Evolutionary conservation across 345 rosid genomes (phyloP).

Genomic region (Rubroshorea leprosula): DNA sequence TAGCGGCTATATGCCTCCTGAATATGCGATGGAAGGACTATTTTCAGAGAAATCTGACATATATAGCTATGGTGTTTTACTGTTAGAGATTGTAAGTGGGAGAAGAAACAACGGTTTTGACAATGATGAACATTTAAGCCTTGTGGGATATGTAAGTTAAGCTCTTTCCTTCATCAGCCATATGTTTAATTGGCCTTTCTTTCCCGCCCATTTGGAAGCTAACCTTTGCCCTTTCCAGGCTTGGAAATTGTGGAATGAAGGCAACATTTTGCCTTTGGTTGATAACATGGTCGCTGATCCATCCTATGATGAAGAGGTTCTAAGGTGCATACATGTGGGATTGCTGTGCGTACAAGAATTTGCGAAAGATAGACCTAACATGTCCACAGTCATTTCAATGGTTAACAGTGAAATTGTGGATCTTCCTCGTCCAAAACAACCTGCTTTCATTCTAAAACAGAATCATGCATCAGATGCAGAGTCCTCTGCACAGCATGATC

Average conservation of each 20-base stretch:
- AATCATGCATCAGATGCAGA: no score
- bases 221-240: neutral
- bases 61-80: slow-evolving; percentile 39
- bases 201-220: neutral
- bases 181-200: neutral
- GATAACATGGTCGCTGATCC: slow-evolving; percentile 45
- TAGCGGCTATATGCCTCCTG: slow-evolving; percentile 48
- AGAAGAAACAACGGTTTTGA: slow-evolving; percentile 23
- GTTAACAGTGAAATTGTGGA: slow-evolving; percentile 21
- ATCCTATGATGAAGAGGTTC: slow-evolving; percentile 15
- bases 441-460: slow-evolving; percentile 10
- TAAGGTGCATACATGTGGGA: slow-evolving; percentile 55
- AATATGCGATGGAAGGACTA: slow-evolving; percentile 35
- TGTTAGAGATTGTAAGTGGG: slow-evolving; percentile 41
- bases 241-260: no score
- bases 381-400: slow-evolving; percentile 42
- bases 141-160: slow-evolving; percentile 21
- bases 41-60: slow-evolving; percentile 41
- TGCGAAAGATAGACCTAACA: slow-evolving; percentile 45
- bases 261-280: no score
- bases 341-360: slow-evolving; percentile 55
- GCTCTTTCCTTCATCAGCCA: neutral
- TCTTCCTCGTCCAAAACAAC: neutral
- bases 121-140: slow-evolving; percentile 23
- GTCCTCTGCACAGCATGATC: no score